Evolutionary conservation across 108 stramenopile species (phyloP), one percentile per base, ranked within the genome.

Genomic region (Epipyxis sp.): DNA sequence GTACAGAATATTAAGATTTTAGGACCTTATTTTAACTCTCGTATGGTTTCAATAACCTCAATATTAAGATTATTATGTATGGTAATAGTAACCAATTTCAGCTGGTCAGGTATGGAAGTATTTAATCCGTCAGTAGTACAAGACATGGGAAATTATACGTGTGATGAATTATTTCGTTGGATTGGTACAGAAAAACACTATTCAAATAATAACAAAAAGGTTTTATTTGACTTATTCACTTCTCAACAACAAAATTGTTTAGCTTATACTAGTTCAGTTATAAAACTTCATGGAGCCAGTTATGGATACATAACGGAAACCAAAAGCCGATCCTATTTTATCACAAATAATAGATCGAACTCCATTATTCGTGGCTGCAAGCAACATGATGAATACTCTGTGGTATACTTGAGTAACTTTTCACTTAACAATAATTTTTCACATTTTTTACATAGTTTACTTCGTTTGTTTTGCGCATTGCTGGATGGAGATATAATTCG

Each of bases 401-500:
- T 74, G 6, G 71, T 37, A 16, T 74, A 13, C 42, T 42, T 74
- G 41, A 54, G 46, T 32, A 74, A 74, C 42, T 74, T 30, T 39
- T 74, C 71, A 13, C 40, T 74, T 42, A 74, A 74, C 50, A 3
- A 74, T 32, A 74, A 74, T 39, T 74, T 74, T 42, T 74, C 71
- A 37, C 71, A 74, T 39, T 74, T 74, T 32, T 32, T 74, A 3
- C 71, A 74, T 37, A 42, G 10, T 6, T 39, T 74, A 42, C 35
- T 74, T 13, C 6, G 71, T 10, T 25, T 74, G 6, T 74, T 74
- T 42, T 74, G 71, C 43, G 71, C 71, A 29, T 42, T 74, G 3
- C 46, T 74, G 10, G 71, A 74, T 39, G 34, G 41, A 35, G 41
- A 42, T 3, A 32, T 54, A 3, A 42, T 74, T 29, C 25, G 16